These are phyloP conservation scores for Hibiscus mutabilis DNA, from an alignment of 345 rosid species.

Conservation along the genomic window DNA sequence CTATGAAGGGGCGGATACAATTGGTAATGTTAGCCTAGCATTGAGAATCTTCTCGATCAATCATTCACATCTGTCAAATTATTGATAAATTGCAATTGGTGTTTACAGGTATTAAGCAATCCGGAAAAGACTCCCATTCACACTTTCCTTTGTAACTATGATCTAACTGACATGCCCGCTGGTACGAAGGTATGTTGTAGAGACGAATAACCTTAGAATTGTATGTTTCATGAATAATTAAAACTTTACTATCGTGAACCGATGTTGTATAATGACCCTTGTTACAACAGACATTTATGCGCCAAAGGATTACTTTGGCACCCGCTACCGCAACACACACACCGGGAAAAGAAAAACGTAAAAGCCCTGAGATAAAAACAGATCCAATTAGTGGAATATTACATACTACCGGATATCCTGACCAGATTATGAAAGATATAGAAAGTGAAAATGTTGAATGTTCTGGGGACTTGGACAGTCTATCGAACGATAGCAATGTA, in stretches of 20 bases:
- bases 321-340: conserved; percentile 35
- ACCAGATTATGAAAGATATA: conserved; percentile 14
- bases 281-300: conserved; percentile 68
- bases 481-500: conserved; percentile 14
- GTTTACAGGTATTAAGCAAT: conserved; percentile 57
- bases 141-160: conserved; percentile 58
- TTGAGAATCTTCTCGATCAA: not conserved
- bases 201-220: not conserved
- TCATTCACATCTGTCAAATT: not conserved
- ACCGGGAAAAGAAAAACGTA: conserved; percentile 20
- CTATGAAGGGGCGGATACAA: conserved; percentile 94
- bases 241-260: not conserved
- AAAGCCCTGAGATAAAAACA: conserved; percentile 19
- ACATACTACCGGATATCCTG: not conserved
- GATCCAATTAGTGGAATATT: not conserved
- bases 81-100: conserved; percentile 7
- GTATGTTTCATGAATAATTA: not conserved
- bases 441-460: conserved; percentile 16
- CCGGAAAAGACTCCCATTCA: conserved; percentile 68
- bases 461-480: conserved; percentile 6
- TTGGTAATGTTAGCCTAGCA: conserved; percentile 41
- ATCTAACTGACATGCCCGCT: conserved; percentile 63
- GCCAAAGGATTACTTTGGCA: conserved; percentile 76
- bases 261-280: not conserved
- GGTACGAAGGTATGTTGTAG: conserved; percentile 48